phyloP scores from a whole-genome alignment of 164 flowering plant species.

The Malania oleifera region DNA sequence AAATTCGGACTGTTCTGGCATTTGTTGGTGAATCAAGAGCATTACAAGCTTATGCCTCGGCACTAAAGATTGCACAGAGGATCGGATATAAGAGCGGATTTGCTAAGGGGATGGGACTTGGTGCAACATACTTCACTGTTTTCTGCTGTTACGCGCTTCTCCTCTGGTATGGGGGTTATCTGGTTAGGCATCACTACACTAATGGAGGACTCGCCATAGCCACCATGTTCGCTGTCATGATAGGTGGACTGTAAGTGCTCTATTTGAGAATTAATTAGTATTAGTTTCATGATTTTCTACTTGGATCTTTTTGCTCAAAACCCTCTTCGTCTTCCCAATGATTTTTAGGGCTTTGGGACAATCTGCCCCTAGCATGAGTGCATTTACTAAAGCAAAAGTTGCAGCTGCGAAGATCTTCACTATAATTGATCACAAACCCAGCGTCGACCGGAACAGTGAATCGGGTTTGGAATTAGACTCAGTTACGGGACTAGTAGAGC shows the following conservation, averaged over 20 bases:
- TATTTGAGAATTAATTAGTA: too few species aligned
- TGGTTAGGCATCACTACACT: slow-evolving; percentile 79
- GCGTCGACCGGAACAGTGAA: slow-evolving; percentile 53
- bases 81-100: slow-evolving; percentile 85
- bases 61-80: slow-evolving; percentile 57
- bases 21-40: slow-evolving; percentile 92
- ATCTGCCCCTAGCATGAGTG: slow-evolving; percentile 82
- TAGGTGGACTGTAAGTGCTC: slow-evolving; percentile 85
- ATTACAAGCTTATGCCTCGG: slow-evolving; percentile 63
- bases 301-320: not conserved
- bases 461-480: slow-evolving; percentile 69
- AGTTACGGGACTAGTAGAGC: slow-evolving; percentile 71
- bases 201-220: slow-evolving; percentile 97
- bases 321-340: too few species aligned
- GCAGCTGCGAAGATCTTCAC: slow-evolving; percentile 84
- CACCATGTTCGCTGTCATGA: slow-evolving; percentile 95
- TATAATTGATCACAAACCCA: slow-evolving; percentile 77
- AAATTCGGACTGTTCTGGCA: slow-evolving; percentile 81
- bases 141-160: slow-evolving; percentile 94
- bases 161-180: slow-evolving; percentile 96
- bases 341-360: slow-evolving; percentile 76
- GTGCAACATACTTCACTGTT: slow-evolving; percentile 91
- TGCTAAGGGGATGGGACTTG: slow-evolving; percentile 84
- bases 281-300: too few species aligned
- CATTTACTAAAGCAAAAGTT: slow-evolving; percentile 87